Evolutionary conservation across 116 monocot species (phyloP), one percentile per base, ranked within the genome.

Genomic region (Cymodocea nodosa): DNA sequence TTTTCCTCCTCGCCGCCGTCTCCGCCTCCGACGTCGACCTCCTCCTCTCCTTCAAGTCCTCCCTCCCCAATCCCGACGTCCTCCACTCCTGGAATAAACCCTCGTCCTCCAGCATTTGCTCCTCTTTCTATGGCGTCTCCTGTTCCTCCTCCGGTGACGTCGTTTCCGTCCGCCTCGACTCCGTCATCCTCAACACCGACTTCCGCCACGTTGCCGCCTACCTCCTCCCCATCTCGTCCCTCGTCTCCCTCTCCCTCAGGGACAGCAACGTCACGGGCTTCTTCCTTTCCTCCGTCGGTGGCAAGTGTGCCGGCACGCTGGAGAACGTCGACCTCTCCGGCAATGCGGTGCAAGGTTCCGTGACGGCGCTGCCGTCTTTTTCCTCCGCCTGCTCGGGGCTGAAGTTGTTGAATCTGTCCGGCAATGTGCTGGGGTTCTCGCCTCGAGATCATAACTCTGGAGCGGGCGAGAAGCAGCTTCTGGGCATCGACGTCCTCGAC

Each of bases 21-120:
- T 70, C 54, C 25, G n/a, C 51, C 34, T 73, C 63, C 4, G 85
- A 84, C 24, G 13, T 71, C 39, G 66, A 80, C 34, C 82, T 66
- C 9, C 74, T 89, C 3, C 65, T 85, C 63, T 68, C 82, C 40
- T 89, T 89, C 73, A 89, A 81, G 70, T 59, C 34, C 75, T 74
- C 84, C 10, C 77, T 89, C 15, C 73, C 77, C 5, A 78, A 78
- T 59, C 76, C 89, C 20, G 35, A 61, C 18, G 35, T 71, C 12
- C 80, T 89, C 50, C 35, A 64, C 19, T 70, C 64, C 40, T 87
- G 87, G 87, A 54, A 20, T 15, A 56, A 44, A 4, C 44, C 11
- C 6, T 37, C 37, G 37, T 37, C 68, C 0, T 63, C 51, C n/a
- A 50, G 72, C 40, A 71, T 72, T 22, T 81, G 85, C 52, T n/a